phyloP scores from a whole-genome alignment of 495 filamentous ascomycete species.

The Filosporella fistucella region DNA sequence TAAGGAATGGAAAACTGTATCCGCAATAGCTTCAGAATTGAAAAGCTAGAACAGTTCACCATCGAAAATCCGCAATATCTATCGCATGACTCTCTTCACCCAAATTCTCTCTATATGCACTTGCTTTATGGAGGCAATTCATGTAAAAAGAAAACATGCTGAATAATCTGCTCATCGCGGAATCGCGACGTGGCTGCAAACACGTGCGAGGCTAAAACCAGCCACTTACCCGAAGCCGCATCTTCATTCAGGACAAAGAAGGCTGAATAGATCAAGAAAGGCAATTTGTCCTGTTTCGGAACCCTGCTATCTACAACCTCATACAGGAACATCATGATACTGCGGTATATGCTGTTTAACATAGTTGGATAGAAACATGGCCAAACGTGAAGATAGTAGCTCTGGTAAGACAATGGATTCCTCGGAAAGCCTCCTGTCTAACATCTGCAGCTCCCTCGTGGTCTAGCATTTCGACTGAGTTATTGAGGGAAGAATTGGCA shows the following conservation, averaged over 20 bases:
- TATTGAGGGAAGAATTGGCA: conserved; percentile 46
- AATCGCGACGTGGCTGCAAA: too few species aligned
- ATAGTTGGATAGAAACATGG: conserved; percentile 11
- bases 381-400: not conserved
- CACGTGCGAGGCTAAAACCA: not conserved
- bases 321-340: conserved; percentile 1
- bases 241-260: not conserved
- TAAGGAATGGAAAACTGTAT: not conserved
- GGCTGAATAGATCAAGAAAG: not conserved
- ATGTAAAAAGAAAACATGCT: too few species aligned
- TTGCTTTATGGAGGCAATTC: not conserved
- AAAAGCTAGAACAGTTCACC: not conserved
- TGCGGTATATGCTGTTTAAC: not conserved
- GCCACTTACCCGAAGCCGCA: not conserved
- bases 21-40: not conserved
- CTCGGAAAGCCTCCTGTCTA: not conserved
- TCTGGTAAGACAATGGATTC: conserved; percentile 1
- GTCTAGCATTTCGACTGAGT: conserved; percentile 43
- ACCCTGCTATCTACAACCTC: not conserved
- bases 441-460: conserved; percentile 25
- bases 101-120: not conserved
- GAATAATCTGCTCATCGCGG: too few species aligned
- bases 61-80: not conserved
- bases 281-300: not conserved
- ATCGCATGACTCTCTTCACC: not conserved